Conservation (phyloP, 768 basidiomycete genomes). For the Boletus pseudo-olivaceus region DNA sequence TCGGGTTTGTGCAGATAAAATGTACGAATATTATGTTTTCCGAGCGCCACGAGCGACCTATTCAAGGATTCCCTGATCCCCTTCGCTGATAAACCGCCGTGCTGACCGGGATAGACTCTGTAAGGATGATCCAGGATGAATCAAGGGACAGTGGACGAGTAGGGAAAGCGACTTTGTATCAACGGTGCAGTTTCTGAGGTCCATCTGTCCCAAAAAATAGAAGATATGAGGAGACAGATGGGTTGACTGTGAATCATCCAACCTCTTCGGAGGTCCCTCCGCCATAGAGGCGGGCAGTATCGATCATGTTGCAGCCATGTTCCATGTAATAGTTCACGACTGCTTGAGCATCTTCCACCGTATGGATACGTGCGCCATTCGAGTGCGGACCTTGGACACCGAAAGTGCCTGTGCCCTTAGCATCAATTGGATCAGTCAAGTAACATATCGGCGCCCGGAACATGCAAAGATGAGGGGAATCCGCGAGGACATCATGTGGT, state of each 20-base stretch:
- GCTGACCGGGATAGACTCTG: constrained; percentile 8
- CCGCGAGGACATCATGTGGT: constrained; percentile 1
- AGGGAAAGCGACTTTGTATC: constrained; percentile 17
- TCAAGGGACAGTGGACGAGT: not conserved
- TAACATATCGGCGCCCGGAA: not conserved
- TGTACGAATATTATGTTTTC: constrained; percentile 11
- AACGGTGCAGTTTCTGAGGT: constrained; percentile 9
- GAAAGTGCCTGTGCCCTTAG: constrained; percentile 21
- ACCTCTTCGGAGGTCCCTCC: constrained; percentile 25
- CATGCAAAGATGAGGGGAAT: constrained; percentile 13
- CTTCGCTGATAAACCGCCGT: constrained; percentile 5
- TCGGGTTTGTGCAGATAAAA: constrained; percentile 47
- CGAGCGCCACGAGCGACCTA: constrained; percentile 8
- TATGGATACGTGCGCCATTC: constrained; percentile 22
- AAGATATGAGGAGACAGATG: not conserved
- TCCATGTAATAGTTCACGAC: constrained; percentile 11
- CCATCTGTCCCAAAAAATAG: constrained; percentile 16
- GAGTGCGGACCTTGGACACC: constrained; percentile 16
- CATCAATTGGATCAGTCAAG: not conserved
- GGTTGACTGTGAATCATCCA: not conserved
- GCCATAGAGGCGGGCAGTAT: constrained; percentile 23
- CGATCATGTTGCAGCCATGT: constrained; percentile 18
- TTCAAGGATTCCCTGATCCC: constrained; percentile 13
- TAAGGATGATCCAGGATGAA: not conserved
- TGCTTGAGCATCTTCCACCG: constrained; percentile 11